These are phyloP conservation scores for bread wheat (Triticum aestivum) DNA, from an alignment of 176 grass and related monocot genomes.

Conservation along the genomic window IWGSC_CS_RefSeq_v2.1 NC_057812.1:439123002-439123501, in stretches of 20 bases:
- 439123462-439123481: slow-evolving; percentile 28
- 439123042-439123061: slow-evolving; percentile 72
- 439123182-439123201: slow-evolving; percentile 79
- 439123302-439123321: slow-evolving; percentile 55
- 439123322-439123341: slow-evolving; percentile 56
- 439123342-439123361: slow-evolving; percentile 66
- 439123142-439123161: slow-evolving; percentile 78
- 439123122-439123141: slow-evolving; percentile 69
- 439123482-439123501: slow-evolving; percentile 12
- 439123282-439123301: slow-evolving; percentile 60
- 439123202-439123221: slow-evolving; percentile 50
- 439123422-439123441: neutral
- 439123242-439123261: slow-evolving; percentile 37
- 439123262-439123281: slow-evolving; percentile 11
- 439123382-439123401: slow-evolving; percentile 25
- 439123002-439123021: slow-evolving; percentile 27
- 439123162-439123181: slow-evolving; percentile 68
- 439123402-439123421: neutral
- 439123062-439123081: slow-evolving; percentile 92
- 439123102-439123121: slow-evolving; percentile 66
- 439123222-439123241: slow-evolving; percentile 50
- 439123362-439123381: slow-evolving; percentile 69
- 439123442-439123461: slow-evolving; percentile 46
- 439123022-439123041: slow-evolving; percentile 42
- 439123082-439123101: slow-evolving; percentile 62